Evolutionary conservation across 2,329 filamentous ascomycete genomes (phyloP), one percentile per base, ranked within the genome.

Genomic region (Colletotrichum sp.): DNA sequence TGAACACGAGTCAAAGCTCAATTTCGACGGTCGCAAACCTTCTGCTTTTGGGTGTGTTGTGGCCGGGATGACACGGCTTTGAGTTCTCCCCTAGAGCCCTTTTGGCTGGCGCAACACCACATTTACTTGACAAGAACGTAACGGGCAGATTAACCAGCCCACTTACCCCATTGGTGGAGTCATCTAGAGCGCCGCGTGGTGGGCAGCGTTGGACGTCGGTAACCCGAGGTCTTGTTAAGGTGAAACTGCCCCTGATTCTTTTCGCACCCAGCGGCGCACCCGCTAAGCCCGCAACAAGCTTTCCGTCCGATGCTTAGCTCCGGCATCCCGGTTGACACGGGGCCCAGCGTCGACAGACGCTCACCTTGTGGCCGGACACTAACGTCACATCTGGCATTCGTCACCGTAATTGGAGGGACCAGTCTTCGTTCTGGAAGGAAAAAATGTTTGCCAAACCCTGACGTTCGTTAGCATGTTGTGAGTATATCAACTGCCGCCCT

Each of bases 251-350:
- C 68, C 68, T 72, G 44, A 65, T 44, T 71, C 8, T 28, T 39
- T 49, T 26, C 18, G 26, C 30, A 70, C 57, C 44, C 39, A 32
- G n/a, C 57, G 34, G 59, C 21, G 32, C 66, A 67, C 62, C 60
- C 68, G 52, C 72, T 75, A 66, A 39, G 62, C 68, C 71, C 49
- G 34, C 72, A 72, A 66, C 36, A 75, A 72, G 72, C 72, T 75
- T 72, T 67, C 36, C 52, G 68, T 49, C 72, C 68, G 72, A 75
- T 30, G 62, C 68, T 67, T 67, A 72, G 68, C 55, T 67, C 60
- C 60, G 68, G 32, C 49, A 75, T 71, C 72, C 68, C 60, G 68
- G 72, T 55, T 24, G 21, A 28, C 67, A 34, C n/a, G n/a, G 49
- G 68, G 18, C 18, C 24, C 18, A 16, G 32, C 32, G 59, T 65